Percentiles rank a stretch among this genome's conserved stretches.
These are phyloP conservation scores for Lumnitzera littorea DNA, from an alignment of 345 rosid species.

Conservation along the genomic window DNA sequence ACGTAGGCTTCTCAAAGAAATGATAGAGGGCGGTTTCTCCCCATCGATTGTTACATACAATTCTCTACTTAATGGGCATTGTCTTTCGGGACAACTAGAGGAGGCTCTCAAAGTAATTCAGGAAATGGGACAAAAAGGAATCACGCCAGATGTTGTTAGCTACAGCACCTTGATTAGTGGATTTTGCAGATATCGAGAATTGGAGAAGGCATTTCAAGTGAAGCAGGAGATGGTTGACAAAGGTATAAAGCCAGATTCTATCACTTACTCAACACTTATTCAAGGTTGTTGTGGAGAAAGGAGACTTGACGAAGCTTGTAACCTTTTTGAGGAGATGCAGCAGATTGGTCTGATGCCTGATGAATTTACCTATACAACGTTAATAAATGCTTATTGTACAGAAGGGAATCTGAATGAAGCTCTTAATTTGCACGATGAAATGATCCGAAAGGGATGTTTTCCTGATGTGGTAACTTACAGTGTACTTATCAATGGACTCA, in stretches of 20 bases:
- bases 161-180: conserved; percentile 77
- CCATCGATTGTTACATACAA: conserved; percentile 85
- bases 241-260: conserved; percentile 48
- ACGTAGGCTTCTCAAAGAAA: conserved; percentile 44
- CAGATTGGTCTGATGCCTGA: conserved; percentile 43
- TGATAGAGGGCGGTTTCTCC: conserved; percentile 50
- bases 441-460: conserved; percentile 64
- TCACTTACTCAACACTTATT: conserved; percentile 69
- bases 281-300: conserved; percentile 68
- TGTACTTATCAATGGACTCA: conserved; percentile 84
- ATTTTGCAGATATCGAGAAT: conserved; percentile 46
- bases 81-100: conserved; percentile 55
- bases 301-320: conserved; percentile 64
- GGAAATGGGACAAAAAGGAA: conserved; percentile 52
- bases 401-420: conserved; percentile 59
- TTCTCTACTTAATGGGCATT: conserved; percentile 68
- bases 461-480: conserved; percentile 88
- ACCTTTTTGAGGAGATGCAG: conserved; percentile 69
- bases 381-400: conserved; percentile 65
- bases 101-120: conserved; percentile 44
- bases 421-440: conserved; percentile 60
- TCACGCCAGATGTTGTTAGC: conserved; percentile 70
- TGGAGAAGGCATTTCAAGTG: conserved; percentile 55
- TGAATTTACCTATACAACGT: conserved; percentile 61
- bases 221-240: conserved; percentile 60